phyloP scores from a whole-genome alignment of 768 basidiomycete genomes.

The Saitozyma podzolica region DNA sequence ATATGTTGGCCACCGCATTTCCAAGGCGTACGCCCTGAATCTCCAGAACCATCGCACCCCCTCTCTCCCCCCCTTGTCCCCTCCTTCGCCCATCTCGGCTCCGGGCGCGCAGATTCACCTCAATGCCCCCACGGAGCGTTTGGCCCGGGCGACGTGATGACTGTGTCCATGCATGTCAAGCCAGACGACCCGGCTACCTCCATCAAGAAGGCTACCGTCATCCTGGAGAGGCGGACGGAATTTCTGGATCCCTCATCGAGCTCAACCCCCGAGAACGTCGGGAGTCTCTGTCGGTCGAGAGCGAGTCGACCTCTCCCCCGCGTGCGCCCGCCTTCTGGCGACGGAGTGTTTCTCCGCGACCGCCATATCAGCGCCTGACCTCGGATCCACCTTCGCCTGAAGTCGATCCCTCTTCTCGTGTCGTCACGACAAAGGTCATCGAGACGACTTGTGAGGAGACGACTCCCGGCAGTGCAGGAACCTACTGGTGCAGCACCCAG shows the following conservation, averaged over 20 bases:
- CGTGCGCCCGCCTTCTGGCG: slow-evolving; percentile 20
- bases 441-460: slow-evolving; percentile 20
- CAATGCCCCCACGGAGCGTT: slow-evolving; percentile 28
- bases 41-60: slow-evolving; percentile 28
- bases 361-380: slow-evolving; percentile 1
- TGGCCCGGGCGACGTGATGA: slow-evolving; percentile 37
- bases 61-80: slow-evolving; percentile 32
- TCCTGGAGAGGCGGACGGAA: slow-evolving; percentile 29
- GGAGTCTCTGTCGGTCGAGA: background rate
- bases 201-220: slow-evolving; percentile 29
- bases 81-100: slow-evolving; percentile 25
- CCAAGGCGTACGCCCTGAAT: slow-evolving; percentile 33
- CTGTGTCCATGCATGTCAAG: slow-evolving; percentile 27
- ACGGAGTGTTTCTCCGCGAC: slow-evolving; percentile 20
- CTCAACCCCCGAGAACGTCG: slow-evolving; percentile 2
- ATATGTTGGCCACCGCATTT: slow-evolving; percentile 33
- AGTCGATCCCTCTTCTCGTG: background rate
- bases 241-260: slow-evolving; percentile 9
- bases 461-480: slow-evolving; percentile 19
- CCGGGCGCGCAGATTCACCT: slow-evolving; percentile 28
- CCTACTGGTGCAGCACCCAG: slow-evolving; percentile 22
- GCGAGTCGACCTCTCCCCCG: slow-evolving; percentile 5
- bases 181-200: slow-evolving; percentile 25
- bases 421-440: slow-evolving; percentile 13
- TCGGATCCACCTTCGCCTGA: slow-evolving; percentile 12